phyloP scores from a whole-genome alignment of 768 basidiomycete genomes.

The Lactarius akahatsu region DNA sequence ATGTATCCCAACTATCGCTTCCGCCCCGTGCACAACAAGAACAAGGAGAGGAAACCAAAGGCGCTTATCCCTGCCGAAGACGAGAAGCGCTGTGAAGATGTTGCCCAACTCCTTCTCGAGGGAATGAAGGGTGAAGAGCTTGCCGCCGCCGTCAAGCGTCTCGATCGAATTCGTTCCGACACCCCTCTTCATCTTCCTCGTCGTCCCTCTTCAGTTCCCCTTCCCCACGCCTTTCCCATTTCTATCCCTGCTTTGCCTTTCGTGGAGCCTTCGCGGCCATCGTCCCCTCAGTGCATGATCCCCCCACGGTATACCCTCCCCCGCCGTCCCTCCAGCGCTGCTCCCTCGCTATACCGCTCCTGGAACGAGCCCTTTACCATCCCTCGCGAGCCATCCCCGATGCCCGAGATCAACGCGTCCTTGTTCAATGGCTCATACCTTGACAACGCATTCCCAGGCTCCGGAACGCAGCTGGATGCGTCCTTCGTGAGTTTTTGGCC shows the following conservation, averaged over 20 bases:
- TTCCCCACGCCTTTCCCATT: constrained; percentile 27
- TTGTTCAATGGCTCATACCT: constrained; percentile 26
- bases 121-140: constrained; percentile 31
- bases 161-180: constrained; percentile 27
- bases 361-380: constrained; percentile 25
- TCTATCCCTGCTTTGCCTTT: constrained; percentile 27
- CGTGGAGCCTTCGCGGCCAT: constrained; percentile 20
- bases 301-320: constrained; percentile 25
- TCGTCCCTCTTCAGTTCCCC: constrained; percentile 29
- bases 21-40: constrained; percentile 47
- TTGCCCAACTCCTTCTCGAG: constrained; percentile 28
- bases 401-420: constrained; percentile 27
- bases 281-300: constrained; percentile 18
- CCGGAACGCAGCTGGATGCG: constrained; percentile 13
- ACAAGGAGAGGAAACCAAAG: constrained; percentile 40
- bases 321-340: constrained; percentile 30
- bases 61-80: constrained; percentile 23
- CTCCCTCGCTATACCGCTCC: constrained; percentile 22
- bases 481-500: constrained; percentile 24
- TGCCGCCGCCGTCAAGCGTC: constrained; percentile 29
- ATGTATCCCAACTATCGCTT: constrained; percentile 65
- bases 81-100: constrained; percentile 30
- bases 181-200: constrained; percentile 26
- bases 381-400: constrained; percentile 23
- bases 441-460: constrained; percentile 22